phyloP scores from a whole-genome alignment of 768 basidiomycete genomes.

The Polyporus arcularius region DNA sequence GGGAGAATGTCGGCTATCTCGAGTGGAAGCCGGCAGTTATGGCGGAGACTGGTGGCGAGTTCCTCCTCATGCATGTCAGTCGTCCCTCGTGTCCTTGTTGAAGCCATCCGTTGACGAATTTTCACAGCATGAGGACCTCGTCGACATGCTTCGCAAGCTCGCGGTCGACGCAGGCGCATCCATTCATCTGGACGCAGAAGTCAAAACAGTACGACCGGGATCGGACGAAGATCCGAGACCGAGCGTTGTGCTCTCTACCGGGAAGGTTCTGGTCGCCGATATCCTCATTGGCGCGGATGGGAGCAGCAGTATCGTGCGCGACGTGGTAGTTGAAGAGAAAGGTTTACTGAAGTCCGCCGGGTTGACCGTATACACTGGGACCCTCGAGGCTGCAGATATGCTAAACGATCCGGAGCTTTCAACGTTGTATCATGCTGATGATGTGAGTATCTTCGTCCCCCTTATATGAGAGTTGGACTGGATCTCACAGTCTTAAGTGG shows the following conservation, averaged over 20 bases:
- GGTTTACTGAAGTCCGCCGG: conserved; percentile 30
- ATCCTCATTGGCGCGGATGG: conserved; percentile 69
- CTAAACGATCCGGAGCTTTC: conserved; percentile 41
- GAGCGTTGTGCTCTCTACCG: conserved; percentile 37
- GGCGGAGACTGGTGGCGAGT: conserved; percentile 49
- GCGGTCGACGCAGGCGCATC: conserved; percentile 50
- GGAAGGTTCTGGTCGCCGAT: conserved; percentile 48
- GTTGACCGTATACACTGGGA: conserved; percentile 47
- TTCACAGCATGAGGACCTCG: conserved; percentile 54
- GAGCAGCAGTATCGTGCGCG: conserved; percentile 42
- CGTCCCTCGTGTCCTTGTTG: neutral
- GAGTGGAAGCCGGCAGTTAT: conserved; percentile 51
- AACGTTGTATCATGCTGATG: conserved; percentile 27
- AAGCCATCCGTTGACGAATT: neutral
- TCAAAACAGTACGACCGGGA: conserved; percentile 20
- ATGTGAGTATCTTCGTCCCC: conserved; percentile 26
- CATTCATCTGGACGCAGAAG: conserved; percentile 40
- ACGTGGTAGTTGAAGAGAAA: conserved; percentile 34
- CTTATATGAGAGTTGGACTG: neutral
- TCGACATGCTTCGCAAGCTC: conserved; percentile 46
- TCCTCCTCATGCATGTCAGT: conserved; percentile 50
- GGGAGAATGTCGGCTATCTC: conserved; percentile 47
- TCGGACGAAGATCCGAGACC: conserved; percentile 17
- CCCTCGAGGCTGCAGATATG: conserved; percentile 42
- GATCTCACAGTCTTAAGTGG: conserved; percentile 22